phyloP scores from a whole-genome alignment of 1,284 basidiomycete genomes.

The Agaricales sp. region DNA sequence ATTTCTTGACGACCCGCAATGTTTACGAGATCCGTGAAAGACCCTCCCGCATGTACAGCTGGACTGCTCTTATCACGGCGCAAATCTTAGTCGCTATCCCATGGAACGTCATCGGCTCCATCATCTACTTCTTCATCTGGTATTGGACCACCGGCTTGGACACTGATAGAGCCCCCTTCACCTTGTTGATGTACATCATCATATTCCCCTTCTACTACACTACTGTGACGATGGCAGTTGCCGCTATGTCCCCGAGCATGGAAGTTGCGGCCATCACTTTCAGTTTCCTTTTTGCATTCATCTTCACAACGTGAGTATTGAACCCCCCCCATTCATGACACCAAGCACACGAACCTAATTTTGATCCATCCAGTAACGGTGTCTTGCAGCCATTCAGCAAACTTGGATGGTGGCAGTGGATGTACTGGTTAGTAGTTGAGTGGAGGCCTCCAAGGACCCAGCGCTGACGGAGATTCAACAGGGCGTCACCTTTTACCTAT shows the following conservation, averaged over 20 bases:
- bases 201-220: slow-evolving; percentile 50
- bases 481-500: not conserved
- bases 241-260: slow-evolving; percentile 35
- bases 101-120: slow-evolving; percentile 54
- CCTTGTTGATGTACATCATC: slow-evolving; percentile 41
- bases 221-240: slow-evolving; percentile 32
- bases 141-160: slow-evolving; percentile 37
- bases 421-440: too few species aligned
- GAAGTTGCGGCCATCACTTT: slow-evolving; percentile 46
- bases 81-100: slow-evolving; percentile 56
- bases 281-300: slow-evolving; percentile 49
- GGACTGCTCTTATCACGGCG: slow-evolving; percentile 62
- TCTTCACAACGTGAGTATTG: slow-evolving; percentile 45
- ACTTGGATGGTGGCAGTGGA: slow-evolving; percentile 59
- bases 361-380: slow-evolving; percentile 23
- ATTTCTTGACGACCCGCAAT: slow-evolving; percentile 33
- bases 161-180: slow-evolving; percentile 43
- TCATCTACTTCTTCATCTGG: slow-evolving; percentile 33
- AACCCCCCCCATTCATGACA: too few species aligned
- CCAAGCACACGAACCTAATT: too few species aligned
- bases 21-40: slow-evolving; percentile 71
- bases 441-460: too few species aligned
- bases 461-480: too few species aligned
- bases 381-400: slow-evolving; percentile 36
- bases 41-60: slow-evolving; percentile 75